phyloP scores from a whole-genome alignment of 192 early-diverging fungal species.

The Entophlyctis helioformis region DNA sequence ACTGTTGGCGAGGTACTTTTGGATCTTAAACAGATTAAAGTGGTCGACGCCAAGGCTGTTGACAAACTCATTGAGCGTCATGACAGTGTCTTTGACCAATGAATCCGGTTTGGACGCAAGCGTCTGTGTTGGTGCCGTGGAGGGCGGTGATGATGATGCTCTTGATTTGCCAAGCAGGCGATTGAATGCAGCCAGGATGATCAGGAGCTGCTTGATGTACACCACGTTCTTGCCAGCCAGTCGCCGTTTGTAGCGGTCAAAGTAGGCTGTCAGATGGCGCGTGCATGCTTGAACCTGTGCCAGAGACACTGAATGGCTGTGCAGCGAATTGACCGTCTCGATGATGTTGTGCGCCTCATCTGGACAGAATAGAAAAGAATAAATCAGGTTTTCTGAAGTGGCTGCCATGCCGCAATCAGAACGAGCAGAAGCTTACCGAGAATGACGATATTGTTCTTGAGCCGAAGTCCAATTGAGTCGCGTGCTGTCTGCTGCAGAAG shows the following conservation, averaged over 20 bases:
- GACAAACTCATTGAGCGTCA: constrained; percentile 48
- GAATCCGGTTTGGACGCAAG: too few relatives aligned
- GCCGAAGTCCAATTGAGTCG: constrained; percentile 58
- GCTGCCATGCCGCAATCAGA: constrained; percentile 30
- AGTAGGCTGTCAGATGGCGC: constrained; percentile 54
- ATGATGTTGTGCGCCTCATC: constrained; percentile 43
- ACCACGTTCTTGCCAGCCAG: constrained; percentile 59
- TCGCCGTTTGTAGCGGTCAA: constrained; percentile 50
- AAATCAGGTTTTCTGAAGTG: neutral
- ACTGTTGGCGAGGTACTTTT: constrained; percentile 54
- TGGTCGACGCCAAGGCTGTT: constrained; percentile 57
- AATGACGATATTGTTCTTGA: constrained; percentile 67
- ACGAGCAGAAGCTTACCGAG: constrained; percentile 51
- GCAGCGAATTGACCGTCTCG: constrained; percentile 35
- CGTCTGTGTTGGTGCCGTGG: neutral
- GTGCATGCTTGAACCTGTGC: too few relatives aligned
- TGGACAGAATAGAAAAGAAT: neutral
- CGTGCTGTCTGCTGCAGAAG: constrained; percentile 63
- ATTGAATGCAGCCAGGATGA: constrained; percentile 25
- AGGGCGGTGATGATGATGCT: too few relatives aligned
- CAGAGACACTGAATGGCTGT: neutral
- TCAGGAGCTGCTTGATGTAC: constrained; percentile 65
- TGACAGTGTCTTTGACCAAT: neutral
- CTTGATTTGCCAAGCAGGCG: too few relatives aligned
- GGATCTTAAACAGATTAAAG: constrained; percentile 64